Percentiles rank a stretch among this genome's conserved stretches.
These are phyloP conservation scores for Colletotrichum aenigma DNA, from an alignment of 2,329 filamentous ascomycete genomes.

Conservation along the genomic window DNA sequence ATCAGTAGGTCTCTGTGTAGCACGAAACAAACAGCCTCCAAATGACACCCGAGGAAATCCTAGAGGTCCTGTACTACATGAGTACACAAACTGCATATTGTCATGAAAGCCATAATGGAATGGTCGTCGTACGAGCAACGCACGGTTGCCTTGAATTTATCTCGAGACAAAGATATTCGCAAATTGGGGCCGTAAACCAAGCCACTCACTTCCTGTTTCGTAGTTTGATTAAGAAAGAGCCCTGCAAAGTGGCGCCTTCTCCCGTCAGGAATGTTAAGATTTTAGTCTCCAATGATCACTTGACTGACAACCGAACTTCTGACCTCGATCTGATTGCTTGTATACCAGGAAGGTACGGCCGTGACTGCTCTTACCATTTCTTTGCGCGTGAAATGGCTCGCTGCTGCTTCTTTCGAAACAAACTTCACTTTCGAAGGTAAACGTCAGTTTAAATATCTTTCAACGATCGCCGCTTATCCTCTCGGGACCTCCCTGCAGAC, in stretches of 20 bases:
- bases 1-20: neutral
- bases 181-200: neutral
- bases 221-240: neutral
- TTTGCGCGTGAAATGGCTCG: neutral
- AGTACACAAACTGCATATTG: neutral
- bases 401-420: neutral
- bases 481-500: neutral
- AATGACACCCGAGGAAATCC: neutral
- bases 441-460: neutral
- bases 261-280: rapidly evolving
- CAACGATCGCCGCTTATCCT: neutral
- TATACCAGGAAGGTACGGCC: neutral
- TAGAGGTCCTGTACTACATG: neutral
- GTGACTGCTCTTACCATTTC: neutral
- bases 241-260: neutral
- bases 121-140: neutral
- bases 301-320: neutral
- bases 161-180: neutral
- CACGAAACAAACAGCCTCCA: neutral
- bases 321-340: neutral
- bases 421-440: neutral
- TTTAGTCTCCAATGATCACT: neutral
- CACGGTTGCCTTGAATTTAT: neutral
- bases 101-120: neutral
- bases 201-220: neutral